Conservation (phyloP, 2,329 filamentous ascomycete genomes). For the Ascochyta clinopodiicola region DNA sequence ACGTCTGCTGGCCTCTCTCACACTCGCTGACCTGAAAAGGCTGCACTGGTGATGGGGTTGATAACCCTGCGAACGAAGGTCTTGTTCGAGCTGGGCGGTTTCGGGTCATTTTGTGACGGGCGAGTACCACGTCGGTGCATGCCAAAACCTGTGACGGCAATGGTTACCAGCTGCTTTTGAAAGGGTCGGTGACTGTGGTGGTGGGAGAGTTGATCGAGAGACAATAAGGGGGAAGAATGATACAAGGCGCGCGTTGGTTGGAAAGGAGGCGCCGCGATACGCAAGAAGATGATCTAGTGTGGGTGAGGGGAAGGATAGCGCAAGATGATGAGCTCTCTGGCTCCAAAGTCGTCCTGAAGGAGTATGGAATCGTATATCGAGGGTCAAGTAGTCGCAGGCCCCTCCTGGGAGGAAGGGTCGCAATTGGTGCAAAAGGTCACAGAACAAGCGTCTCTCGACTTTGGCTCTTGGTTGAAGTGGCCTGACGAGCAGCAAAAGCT, state of each 20-base stretch:
- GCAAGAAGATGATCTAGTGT: background rate
- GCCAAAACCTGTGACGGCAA: background rate
- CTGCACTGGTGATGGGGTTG: slow-evolving; percentile 32
- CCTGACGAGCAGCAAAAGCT: slow-evolving; percentile 16
- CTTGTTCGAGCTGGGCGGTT: slow-evolving; percentile 18
- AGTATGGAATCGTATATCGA: background rate
- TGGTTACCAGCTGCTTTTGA: background rate
- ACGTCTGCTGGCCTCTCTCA: slow-evolving; percentile 40
- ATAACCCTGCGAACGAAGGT: slow-evolving; percentile 29
- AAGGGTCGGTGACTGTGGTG: background rate
- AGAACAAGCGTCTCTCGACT: slow-evolving; percentile 8
- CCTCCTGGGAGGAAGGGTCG: background rate
- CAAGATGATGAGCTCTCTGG: background rate
- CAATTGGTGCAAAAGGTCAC: slow-evolving; percentile 1
- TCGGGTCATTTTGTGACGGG: background rate
- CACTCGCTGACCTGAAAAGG: slow-evolving; percentile 32
- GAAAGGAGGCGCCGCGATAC: slow-evolving; percentile 22
- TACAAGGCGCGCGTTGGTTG: slow-evolving; percentile 11
- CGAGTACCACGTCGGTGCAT: background rate
- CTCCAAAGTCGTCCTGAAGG: background rate
- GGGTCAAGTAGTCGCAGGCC: background rate
- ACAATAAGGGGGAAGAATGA: background rate
- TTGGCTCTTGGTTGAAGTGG: background rate
- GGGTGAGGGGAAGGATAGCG: background rate
- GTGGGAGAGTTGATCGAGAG: background rate